Evolutionary conservation across 1,139 yeast genomes (phyloP).

Genomic region (Kodamaea alishanica): DNA sequence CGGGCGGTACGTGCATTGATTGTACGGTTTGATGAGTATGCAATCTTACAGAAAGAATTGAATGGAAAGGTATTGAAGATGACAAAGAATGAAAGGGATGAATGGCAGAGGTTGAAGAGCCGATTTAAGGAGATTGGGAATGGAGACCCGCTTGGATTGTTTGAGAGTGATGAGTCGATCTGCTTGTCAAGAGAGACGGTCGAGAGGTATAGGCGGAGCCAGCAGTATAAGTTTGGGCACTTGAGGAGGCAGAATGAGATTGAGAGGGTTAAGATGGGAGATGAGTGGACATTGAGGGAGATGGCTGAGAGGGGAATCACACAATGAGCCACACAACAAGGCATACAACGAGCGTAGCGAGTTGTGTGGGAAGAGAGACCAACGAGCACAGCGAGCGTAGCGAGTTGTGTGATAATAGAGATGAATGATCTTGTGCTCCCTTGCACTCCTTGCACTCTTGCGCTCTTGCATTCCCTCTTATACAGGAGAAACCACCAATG

Average conservation of each 20-base stretch:
- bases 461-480: not conserved
- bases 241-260: conserved; percentile 13
- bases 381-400: too few relatives aligned
- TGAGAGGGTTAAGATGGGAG: conserved; percentile 16
- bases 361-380: too few relatives aligned
- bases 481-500: conserved; percentile 1
- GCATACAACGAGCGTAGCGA: not conserved
- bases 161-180: conserved; percentile 1
- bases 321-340: not conserved
- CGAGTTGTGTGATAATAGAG: too few relatives aligned
- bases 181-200: conserved; percentile 4
- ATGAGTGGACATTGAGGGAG: conserved; percentile 13
- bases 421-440: too few relatives aligned
- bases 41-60: conserved; percentile 1
- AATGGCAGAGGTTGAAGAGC: conserved; percentile 16
- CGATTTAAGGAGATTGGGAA: conserved; percentile 1
- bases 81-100: conserved; percentile 12
- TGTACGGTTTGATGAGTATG: conserved; percentile 6
- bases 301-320: conserved; percentile 18
- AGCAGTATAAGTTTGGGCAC: conserved; percentile 9
- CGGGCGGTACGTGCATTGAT: too few relatives aligned
- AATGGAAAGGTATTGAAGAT: conserved; percentile 11
- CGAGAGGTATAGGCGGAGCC: conserved; percentile 6
- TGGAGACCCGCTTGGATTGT: conserved; percentile 4
- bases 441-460: conserved; percentile 1